These are phyloP conservation scores for Fusarium solani-melongenae DNA, from an alignment of 2,329 filamentous ascomycete genomes.

Conservation along the genomic window DNA sequence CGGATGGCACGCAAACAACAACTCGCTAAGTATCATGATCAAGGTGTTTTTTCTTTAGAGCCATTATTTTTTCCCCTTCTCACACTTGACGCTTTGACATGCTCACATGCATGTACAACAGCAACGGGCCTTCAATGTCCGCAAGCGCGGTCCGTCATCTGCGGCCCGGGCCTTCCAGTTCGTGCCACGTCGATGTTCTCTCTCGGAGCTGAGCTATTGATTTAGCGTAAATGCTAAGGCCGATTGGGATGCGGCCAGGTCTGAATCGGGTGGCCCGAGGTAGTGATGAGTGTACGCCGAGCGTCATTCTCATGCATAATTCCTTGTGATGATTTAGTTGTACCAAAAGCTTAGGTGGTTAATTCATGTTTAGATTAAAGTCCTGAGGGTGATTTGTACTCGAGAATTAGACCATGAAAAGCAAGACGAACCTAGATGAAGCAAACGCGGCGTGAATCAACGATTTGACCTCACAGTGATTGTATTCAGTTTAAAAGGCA, in stretches of 20 bases:
- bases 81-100: not conserved
- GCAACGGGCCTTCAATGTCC: not conserved
- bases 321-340: not conserved
- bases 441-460: no score
- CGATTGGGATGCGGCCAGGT: not conserved
- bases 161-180: constrained; percentile 4
- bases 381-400: not conserved
- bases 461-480: not conserved
- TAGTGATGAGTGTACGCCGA: not conserved
- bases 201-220: not conserved
- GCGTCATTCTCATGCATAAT: not conserved
- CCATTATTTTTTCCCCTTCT: not conserved
- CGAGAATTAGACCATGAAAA: no score
- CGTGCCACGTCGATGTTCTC: not conserved
- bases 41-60: not conserved
- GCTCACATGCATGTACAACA: not conserved
- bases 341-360: not conserved
- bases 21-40: not conserved
- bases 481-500: not conserved
- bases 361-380: not conserved
- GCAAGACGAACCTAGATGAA: not conserved
- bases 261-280: not conserved
- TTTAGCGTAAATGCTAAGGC: not conserved
- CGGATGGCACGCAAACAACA: not conserved
- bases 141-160: not conserved